These are phyloP conservation scores for Betula pendula DNA, from an alignment of 306 rosid species.

Conservation along the genomic window DNA sequence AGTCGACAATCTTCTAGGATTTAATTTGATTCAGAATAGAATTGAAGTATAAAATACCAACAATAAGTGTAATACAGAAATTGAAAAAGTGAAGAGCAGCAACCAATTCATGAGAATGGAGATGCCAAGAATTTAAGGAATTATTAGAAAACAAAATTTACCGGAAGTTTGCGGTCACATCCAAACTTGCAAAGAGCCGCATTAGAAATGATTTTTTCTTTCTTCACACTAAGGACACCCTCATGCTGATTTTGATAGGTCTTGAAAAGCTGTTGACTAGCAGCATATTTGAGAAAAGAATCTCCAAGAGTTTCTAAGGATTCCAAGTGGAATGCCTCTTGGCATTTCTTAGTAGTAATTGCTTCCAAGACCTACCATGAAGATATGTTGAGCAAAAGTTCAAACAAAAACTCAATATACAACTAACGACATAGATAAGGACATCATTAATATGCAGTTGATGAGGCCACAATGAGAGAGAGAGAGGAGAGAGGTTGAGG, in stretches of 20 bases:
- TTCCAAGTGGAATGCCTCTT: slow-evolving; percentile 74
- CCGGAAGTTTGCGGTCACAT: slow-evolving; percentile 60
- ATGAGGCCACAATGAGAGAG: neutral
- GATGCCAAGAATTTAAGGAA: neutral
- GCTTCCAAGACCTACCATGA: slow-evolving; percentile 80
- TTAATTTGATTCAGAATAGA: neutral
- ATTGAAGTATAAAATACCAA: neutral
- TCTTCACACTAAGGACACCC: slow-evolving; percentile 72
- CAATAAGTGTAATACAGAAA: neutral
- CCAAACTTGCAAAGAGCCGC: slow-evolving; percentile 66
- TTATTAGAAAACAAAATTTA: slow-evolving; percentile 25
- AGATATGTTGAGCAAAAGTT: slow-evolving; percentile 7
- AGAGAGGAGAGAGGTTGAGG: neutral
- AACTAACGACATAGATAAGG: neutral
- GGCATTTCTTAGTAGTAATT: slow-evolving; percentile 66
- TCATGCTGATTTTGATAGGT: slow-evolving; percentile 56
- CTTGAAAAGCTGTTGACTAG: slow-evolving; percentile 62
- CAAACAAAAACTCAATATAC: slow-evolving; percentile 11
- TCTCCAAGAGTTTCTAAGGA: slow-evolving; percentile 92
- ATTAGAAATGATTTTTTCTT: slow-evolving; percentile 64
- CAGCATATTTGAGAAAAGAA: slow-evolving; percentile 84
- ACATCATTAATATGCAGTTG: neutral
- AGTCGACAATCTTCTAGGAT: neutral
- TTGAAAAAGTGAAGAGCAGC: neutral
- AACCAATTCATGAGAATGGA: slow-evolving; percentile 12